Base-by-base conservation (phyloP, 2,329 filamentous ascomycete species). In the Exophiala bonariae region DNA sequence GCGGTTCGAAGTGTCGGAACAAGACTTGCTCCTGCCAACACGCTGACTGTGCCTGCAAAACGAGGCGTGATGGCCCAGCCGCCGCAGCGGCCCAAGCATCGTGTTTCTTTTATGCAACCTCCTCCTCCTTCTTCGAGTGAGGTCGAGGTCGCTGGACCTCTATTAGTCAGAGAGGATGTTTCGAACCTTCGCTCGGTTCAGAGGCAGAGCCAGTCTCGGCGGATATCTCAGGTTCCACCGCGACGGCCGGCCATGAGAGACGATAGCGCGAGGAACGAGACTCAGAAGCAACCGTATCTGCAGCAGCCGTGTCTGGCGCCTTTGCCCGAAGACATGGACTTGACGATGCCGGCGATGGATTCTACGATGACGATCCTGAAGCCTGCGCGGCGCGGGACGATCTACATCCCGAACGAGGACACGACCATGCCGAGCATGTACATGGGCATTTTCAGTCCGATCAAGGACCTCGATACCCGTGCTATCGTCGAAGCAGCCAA, bases 361-460 rank as follows among this genome's bases (percentile, higher is more conserved):
- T 42, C 49, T 3, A 39, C 41, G 18, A 52, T 42, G 18, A 52
- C 32, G 4, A 42, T 45, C 2, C 38, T 47, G 13, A 56, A 48
- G 32, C 57, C 62, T 22, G 58, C 65, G 17, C 64, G 66, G 31
- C 63, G 66, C 18, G 61, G 64, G 22, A 71, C 67, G 2, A 61
- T 72, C 13, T 72, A 71, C 49, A 68, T 73, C 20, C 68, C 71
- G 0, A 60, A 64, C 1, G 69, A 73, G 31, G 66, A 73, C 49
- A 66, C 63, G 1, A 69, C 69, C 0, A 61, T 70, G 45, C 65
- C 70, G 4, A 71, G 61, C 18, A 63, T 67, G 26, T 73, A 71
- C 42, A 71, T 73, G 70, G 66, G 61, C 8, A 58, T 72, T 4
- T 71, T 72, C 52, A 71, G 66, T 48, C 68, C 69, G 2, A 47